Base-by-base conservation (phyloP, 495 filamentous ascomycete genomes). In the Xylaria scruposa region DNA sequence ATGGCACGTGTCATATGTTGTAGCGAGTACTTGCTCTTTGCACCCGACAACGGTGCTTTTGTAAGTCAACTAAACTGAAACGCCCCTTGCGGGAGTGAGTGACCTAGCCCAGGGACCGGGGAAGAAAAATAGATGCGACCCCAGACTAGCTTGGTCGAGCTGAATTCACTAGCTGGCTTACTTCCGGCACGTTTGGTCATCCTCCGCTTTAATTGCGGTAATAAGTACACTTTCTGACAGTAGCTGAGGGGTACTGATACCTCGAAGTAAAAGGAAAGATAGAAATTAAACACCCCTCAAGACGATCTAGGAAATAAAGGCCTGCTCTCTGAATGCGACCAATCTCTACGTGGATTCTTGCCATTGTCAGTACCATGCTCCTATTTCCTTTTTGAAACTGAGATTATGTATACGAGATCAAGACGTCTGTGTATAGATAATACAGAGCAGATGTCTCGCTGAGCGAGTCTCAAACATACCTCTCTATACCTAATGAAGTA, bases 61-160 rank as follows among this genome's bases (percentile, higher is more conserved):
- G 46, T 24, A 61, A 63, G 58, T 70, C 61, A 17, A 70, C 46
- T 61, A 64, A 70, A 70, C 59, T 64, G 59, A 53, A 70, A 70
- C 59, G 47, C 68, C 68, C 68, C 68, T 71, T 71, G 61, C 60
- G 69, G 47, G 70, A 40, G 62, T 67, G 61, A 40, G 59, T 71
- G 59, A 46, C 46, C 68, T 70, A 71, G 70, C 53, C 61, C 70
- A 58, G 62, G 70, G 70, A 67, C 61, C 70, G 61, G 70, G 68
- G 59, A 67, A 71, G 62, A 67, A 71, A 71, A 66, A 31, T 62
- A 71, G 51, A 71, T 71, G 70, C 70, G 70, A 67, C 70, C 62
- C 62, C 62, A 29, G 70, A 71, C 70, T 71, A 71, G 62, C 70
- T 71, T 71, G 49, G 70, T 71, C 62, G 51, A 71, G 70, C 70